phyloP scores from a whole-genome alignment of 163 green algal species.

The Scenedesmus sp. region DNA sequence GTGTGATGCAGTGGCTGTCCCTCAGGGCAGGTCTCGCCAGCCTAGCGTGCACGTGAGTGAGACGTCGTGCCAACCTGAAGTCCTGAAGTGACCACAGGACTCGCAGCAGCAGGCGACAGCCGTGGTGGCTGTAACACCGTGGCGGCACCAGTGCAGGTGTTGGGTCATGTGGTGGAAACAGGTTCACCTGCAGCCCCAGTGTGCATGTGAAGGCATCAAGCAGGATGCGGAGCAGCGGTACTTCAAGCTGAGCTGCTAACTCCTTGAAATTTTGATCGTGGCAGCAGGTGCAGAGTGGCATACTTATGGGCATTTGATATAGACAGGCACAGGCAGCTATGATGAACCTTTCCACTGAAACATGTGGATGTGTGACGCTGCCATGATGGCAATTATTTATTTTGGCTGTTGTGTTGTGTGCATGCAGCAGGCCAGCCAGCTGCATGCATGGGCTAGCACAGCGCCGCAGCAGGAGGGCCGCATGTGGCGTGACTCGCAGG shows the following conservation, averaged over 20 bases:
- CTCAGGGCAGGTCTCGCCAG: background rate
- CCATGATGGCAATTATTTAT: background rate
- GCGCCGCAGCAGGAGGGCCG: background rate
- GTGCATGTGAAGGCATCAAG: background rate
- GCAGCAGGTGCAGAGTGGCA: background rate
- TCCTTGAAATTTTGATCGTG: background rate
- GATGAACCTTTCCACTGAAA: conserved; percentile 3
- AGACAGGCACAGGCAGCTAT: background rate
- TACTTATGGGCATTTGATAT: background rate
- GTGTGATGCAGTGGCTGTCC: background rate
- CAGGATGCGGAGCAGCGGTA: background rate
- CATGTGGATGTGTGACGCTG: conserved; percentile 12
- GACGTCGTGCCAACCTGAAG: no score
- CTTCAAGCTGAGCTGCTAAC: conserved; percentile 4
- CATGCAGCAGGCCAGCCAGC: background rate
- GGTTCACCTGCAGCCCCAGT: background rate
- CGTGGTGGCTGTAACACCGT: background rate
- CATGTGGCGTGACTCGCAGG: background rate
- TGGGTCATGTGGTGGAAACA: background rate
- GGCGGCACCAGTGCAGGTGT: background rate
- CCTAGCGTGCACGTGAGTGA: background rate
- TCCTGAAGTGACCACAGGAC: no score
- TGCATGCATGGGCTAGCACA: background rate
- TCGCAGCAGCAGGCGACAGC: background rate
- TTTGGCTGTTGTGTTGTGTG: background rate